Evolutionary conservation across 2,329 filamentous ascomycete genomes (phyloP), one percentile per base, ranked within the genome.

Genomic region (Colletotrichum eremochloae): DNA sequence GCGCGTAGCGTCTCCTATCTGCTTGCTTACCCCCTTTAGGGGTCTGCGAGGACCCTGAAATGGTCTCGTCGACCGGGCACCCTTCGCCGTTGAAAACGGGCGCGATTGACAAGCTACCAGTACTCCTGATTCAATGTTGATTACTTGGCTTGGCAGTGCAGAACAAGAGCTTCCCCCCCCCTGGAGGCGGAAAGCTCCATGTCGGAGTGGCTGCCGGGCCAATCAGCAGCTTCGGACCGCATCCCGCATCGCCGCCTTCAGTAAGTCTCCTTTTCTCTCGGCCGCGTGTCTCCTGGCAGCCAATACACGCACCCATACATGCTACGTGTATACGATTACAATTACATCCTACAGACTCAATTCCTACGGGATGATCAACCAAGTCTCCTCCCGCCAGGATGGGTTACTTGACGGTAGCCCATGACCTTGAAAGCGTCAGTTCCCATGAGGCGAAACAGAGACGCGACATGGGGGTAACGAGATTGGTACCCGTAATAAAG

Each of bases 401-500:
- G 57, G 24, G 40, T 24, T 24, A 24, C 24, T 24, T 24, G 24
- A 24, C 24, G 24, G 42, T 52, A 63, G 33, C 38, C 60, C 46
- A 24, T 52, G 60, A 52, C 60, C 29, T 46, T 24, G 20, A 12
- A 20, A 36, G 31, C 50, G n/a, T 33, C 60, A 33, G 46, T 52
- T 63, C 38, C 57, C 31, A 52, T 15, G 33, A 52, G 50, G 60
- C 60, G 60, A 63, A 63, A 63, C 60, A 52, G 60, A 52, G 24
- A 63, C 60, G 33, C 60, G 60, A 52, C 60, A 63, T 63, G 60
- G 60, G 60, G 46, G 46, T 24, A 48, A 52, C 33, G 60, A 63
- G 60, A 63, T 63, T 63, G 46, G 60, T 63, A 63, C 60, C 60
- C 60, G 62, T 64, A 55, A 44, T 64, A 44, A 55, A 55, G 48